Conservation (phyloP, 768 basidiomycete species). For the Mycena rebaudengoi region DNA sequence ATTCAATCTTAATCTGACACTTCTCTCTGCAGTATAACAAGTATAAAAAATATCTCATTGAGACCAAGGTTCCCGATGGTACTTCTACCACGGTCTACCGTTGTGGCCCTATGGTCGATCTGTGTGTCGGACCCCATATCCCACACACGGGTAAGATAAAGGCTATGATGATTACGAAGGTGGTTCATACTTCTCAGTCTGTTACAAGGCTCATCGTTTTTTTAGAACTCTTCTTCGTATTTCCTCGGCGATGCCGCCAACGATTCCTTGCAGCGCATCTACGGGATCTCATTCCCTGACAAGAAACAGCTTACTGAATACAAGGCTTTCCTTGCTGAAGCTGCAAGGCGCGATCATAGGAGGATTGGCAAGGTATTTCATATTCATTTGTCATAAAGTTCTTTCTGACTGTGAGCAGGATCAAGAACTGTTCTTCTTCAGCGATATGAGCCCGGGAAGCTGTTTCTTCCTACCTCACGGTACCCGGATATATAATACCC, state of each 20-base stretch:
- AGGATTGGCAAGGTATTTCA: conserved; percentile 84
- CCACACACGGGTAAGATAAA: conserved; percentile 99
- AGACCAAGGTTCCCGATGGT: conserved; percentile 95
- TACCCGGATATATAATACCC: conserved; percentile 93
- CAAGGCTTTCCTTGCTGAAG: conserved; percentile 95
- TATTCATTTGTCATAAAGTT: neutral
- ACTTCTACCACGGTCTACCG: conserved; percentile 97
- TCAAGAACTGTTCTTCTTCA: conserved; percentile 99
- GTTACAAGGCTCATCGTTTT: no score
- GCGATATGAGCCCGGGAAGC: conserved; percentile 94
- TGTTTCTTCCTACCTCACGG: conserved; percentile 98
- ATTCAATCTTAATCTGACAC: conserved; percentile 6
- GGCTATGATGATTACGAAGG: conserved; percentile 96
- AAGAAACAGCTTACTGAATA: conserved; percentile 94
- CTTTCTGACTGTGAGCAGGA: conserved; percentile 56
- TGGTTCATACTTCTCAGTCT: no score
- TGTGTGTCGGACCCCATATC: conserved; percentile 97
- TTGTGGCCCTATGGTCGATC: conserved; percentile 97
- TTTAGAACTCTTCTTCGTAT: conserved; percentile 94
- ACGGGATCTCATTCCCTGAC: conserved; percentile 99
- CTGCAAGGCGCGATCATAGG: conserved; percentile 97
- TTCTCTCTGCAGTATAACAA: conserved; percentile 86
- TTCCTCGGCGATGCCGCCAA: conserved; percentile 95
- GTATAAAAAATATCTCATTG: conserved; percentile 96
- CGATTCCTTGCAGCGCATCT: conserved; percentile 94